Conservation (phyloP, 179 eudicot species). For the Silene coronaria region DNA sequence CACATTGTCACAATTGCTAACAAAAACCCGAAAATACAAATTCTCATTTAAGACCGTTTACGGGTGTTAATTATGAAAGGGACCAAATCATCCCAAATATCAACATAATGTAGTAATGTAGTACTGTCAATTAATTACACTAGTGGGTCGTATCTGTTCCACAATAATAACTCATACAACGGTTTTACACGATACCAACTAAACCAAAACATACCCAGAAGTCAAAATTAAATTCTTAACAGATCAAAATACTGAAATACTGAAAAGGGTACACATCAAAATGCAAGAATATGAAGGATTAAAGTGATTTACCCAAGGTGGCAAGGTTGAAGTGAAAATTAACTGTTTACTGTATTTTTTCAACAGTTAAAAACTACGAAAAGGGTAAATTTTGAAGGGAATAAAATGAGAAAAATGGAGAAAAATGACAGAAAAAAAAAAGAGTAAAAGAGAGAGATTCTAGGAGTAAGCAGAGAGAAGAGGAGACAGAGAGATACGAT, state of each 20-base stretch:
- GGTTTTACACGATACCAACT: neutral
- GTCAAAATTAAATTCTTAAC: neutral
- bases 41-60: neutral
- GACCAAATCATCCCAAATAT: neutral
- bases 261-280: neutral
- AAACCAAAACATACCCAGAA: neutral
- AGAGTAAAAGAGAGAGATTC: constrained; percentile 28
- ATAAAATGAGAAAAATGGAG: no score
- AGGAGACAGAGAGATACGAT: constrained; percentile 14
- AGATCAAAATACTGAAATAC: neutral
- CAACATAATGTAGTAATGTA: no score
- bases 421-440: neutral
- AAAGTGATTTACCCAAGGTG: neutral
- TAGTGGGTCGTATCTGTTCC: no score
- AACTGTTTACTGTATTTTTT: neutral
- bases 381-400: neutral
- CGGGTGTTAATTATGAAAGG: no score
- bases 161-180: no score
- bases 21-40: neutral
- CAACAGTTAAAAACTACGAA: neutral
- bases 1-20: neutral
- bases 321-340: neutral
- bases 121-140: no score
- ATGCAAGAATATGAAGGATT: neutral
- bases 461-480: constrained; percentile 27